Evolutionary conservation across 2,329 filamentous ascomycete species (phyloP), one percentile per base, ranked within the genome.

Genomic region (Fusarium fracticaudum): DNA sequence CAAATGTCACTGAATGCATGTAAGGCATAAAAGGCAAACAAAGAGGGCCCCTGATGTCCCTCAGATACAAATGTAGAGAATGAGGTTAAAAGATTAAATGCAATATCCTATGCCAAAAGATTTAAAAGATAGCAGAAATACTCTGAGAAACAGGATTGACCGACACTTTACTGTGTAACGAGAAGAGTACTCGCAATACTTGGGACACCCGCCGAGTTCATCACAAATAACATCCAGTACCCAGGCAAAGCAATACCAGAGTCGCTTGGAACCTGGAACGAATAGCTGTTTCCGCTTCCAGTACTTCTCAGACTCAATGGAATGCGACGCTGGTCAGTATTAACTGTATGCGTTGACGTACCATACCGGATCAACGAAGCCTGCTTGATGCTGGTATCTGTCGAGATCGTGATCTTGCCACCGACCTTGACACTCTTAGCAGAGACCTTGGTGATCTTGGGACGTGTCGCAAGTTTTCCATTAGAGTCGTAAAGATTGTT

Each of bases 301-400:
- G 17, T 26, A 0, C 31, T 53, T 2, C 31, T 47, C 4, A 69
- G 44, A 0, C 29, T 51, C 38, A 76, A n/a, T 4, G 73, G 55
- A 7, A 76, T 62, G 5, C 73, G 73, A 17, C 73, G 73, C 37
- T 76, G 73, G 29, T 76, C 73, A 20, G 73, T 76, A 13, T 76
- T 76, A 9, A 74, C 70, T 1, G 70, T 74, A 38, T 76, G 73
- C 0, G 73, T 76, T 8, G 67, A 43, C 4, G 73, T 72, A 6
- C 73, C 70, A 35, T 74, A 74, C 3, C 73, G 67, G 11, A 76
- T 53, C 26, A 76, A 40, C 1, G 73, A 64, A 20, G 62, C 71
- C 18, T 51, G 40, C 2, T 29, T 59, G 13, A 66, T 29, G 24
- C 47, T 29, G 5, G 31, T 33, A 2, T 69, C 26, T 6, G 66